A percentile compares a stretch with the other conserved stretches of the same genome.
Evolutionary conservation across 2,329 filamentous ascomycete species (phyloP).

Genomic region (Nemania sp.): DNA sequence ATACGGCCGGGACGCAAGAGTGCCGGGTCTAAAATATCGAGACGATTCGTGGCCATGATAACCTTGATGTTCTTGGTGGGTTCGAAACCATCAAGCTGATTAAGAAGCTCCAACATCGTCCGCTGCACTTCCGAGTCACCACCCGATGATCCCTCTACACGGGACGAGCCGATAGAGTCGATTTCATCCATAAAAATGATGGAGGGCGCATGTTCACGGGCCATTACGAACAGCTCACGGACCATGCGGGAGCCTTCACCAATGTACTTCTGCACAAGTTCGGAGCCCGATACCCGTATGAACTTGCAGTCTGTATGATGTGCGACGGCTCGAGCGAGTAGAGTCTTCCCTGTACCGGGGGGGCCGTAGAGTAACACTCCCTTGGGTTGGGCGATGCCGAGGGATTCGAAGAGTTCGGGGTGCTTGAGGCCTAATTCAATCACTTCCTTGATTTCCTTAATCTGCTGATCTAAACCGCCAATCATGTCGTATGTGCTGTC

Average conservation of each 20-base stretch:
- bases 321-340: slow-evolving; percentile 91
- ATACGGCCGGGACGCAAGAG: slow-evolving; percentile 95
- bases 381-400: slow-evolving; percentile 97
- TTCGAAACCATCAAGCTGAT: slow-evolving; percentile 98
- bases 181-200: slow-evolving; percentile 99
- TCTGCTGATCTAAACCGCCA: slow-evolving; percentile 96
- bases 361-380: slow-evolving; percentile 96
- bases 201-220: slow-evolving; percentile 92
- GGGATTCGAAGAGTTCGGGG: slow-evolving; percentile 97
- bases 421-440: slow-evolving; percentile 98
- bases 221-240: slow-evolving; percentile 98
- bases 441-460: slow-evolving; percentile 99
- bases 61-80: slow-evolving; percentile 99
- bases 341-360: slow-evolving; percentile 94
- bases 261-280: slow-evolving; percentile 98
- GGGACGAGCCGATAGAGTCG: slow-evolving; percentile 95
- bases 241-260: slow-evolving; percentile 98
- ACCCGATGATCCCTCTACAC: slow-evolving; percentile 92
- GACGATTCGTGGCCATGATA: slow-evolving; percentile 98
- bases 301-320: slow-evolving; percentile 99
- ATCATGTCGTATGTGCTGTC: slow-evolving; percentile 99
- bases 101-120: slow-evolving; percentile 97
- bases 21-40: slow-evolving; percentile 95
- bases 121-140: slow-evolving; percentile 98
- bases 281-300: slow-evolving; percentile 93